A percentile compares a stretch with the other conserved stretches of the same genome.
Evolutionary conservation across 306 rosid species (phyloP).

Genomic region (Morella rubra): DNA sequence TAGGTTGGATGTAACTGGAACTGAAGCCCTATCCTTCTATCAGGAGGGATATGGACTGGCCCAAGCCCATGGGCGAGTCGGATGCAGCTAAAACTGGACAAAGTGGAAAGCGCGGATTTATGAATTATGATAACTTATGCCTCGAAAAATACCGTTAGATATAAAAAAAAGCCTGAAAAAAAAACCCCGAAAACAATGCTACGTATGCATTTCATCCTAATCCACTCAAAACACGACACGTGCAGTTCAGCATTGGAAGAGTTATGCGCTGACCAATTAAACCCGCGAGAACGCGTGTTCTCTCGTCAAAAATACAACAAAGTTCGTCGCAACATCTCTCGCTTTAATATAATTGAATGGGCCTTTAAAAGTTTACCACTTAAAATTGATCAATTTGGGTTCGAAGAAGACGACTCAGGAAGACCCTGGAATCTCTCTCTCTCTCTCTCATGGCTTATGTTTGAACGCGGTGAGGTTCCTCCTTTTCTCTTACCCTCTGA

Average conservation of each 20-base stretch:
- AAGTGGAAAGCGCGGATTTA: too few species aligned
- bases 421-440: constrained; percentile 20
- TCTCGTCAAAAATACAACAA: background rate
- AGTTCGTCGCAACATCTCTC: background rate
- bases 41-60: too few species aligned
- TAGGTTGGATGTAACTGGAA: too few species aligned
- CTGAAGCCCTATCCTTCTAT: too few species aligned
- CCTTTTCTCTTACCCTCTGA: background rate
- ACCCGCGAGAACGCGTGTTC: constrained; percentile 1
- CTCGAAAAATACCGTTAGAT: too few species aligned
- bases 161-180: too few species aligned
- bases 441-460: constrained; percentile 45
- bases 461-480: constrained; percentile 44
- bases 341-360: background rate
- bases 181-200: too few species aligned
- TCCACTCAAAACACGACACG: background rate
- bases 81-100: too few species aligned
- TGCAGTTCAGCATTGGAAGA: too few species aligned
- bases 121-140: too few species aligned
- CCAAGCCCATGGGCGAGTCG: too few species aligned
- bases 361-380: background rate
- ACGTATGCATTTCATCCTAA: too few species aligned
- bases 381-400: background rate
- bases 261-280: constrained; percentile 19
- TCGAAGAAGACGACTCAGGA: constrained; percentile 17